phyloP scores from a whole-genome alignment of 2,329 filamentous ascomycete genomes.

The Penicillium glabrum region DNA sequence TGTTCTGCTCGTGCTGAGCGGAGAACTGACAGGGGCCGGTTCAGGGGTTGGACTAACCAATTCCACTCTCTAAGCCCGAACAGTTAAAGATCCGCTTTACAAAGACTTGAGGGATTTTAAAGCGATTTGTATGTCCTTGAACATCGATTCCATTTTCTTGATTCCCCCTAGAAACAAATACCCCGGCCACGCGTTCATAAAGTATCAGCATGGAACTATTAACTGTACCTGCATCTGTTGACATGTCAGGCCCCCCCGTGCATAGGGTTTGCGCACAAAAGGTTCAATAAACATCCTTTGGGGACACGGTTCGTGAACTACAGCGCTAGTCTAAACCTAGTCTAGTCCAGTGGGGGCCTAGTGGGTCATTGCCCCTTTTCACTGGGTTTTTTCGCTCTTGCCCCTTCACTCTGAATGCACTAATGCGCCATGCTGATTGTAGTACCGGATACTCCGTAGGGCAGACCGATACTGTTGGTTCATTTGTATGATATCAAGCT shows the following conservation, averaged over 20 bases:
- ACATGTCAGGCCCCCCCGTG: neutral
- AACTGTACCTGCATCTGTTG: neutral
- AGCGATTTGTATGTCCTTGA: neutral
- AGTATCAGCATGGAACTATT: neutral
- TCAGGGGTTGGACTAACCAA: slow-evolving; percentile 23
- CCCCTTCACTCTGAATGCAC: neutral
- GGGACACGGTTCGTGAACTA: slow-evolving; percentile 16
- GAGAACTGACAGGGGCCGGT: slow-evolving; percentile 25
- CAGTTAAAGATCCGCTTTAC: slow-evolving; percentile 7
- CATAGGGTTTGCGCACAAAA: neutral
- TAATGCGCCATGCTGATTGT: neutral
- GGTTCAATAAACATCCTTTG: slow-evolving; percentile 1
- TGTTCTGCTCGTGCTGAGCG: slow-evolving; percentile 21
- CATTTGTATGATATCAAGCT: neutral
- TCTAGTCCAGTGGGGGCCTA: slow-evolving; percentile 3
- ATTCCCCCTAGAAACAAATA: too few species aligned
- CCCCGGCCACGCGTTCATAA: neutral
- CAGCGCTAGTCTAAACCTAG: slow-evolving; percentile 9
- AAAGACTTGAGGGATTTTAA: neutral
- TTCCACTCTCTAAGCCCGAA: slow-evolving; percentile 10
- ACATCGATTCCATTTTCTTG: too few species aligned
- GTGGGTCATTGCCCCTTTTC: slow-evolving; percentile 11
- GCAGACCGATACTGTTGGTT: neutral
- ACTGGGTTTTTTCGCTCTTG: slow-evolving; percentile 1
- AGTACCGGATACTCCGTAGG: neutral